Percentiles rank a stretch among this genome's conserved stretches.
Evolutionary conservation across 306 rosid genomes (phyloP).

Genomic region (Parietaria judaica): DNA sequence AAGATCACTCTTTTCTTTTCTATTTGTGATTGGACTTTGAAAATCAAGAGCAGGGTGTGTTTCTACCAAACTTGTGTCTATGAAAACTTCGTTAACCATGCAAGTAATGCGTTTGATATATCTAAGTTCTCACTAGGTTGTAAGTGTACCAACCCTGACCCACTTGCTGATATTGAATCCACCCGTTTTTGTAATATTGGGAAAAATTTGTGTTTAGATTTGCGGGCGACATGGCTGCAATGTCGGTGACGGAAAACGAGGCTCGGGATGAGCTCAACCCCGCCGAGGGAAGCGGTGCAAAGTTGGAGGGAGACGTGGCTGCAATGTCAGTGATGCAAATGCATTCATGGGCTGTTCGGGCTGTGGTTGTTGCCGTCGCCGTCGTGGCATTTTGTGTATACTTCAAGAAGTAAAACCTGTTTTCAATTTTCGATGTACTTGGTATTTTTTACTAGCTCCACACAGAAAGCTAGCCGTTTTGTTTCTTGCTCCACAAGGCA

Average conservation of each 20-base stretch:
- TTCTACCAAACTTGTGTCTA: background rate
- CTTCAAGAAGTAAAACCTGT: no score
- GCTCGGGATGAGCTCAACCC: slow-evolving; percentile 2
- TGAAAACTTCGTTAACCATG: no score
- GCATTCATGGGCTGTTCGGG: no score
- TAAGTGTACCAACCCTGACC: background rate
- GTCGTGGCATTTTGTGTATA: no score
- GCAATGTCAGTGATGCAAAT: slow-evolving; percentile 23
- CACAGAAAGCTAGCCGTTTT: no score
- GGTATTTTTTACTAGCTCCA: no score
- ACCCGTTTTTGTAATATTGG: background rate
- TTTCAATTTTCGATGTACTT: no score
- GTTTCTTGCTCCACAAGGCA: no score
- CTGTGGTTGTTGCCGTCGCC: no score
- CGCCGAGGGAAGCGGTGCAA: slow-evolving; percentile 20
- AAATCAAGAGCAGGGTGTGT: background rate
- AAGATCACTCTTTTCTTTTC: background rate
- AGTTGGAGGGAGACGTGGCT: no score
- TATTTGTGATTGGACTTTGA: background rate
- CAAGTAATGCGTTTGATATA: background rate
- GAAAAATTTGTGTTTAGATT: slow-evolving; percentile 12
- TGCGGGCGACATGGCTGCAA: no score
- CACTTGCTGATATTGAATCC: background rate
- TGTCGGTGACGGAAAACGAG: no score
- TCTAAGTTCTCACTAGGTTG: background rate